Base-by-base conservation (phyloP, 2,329 filamentous ascomycete genomes). In the Fusarium dlaminii region DNA sequence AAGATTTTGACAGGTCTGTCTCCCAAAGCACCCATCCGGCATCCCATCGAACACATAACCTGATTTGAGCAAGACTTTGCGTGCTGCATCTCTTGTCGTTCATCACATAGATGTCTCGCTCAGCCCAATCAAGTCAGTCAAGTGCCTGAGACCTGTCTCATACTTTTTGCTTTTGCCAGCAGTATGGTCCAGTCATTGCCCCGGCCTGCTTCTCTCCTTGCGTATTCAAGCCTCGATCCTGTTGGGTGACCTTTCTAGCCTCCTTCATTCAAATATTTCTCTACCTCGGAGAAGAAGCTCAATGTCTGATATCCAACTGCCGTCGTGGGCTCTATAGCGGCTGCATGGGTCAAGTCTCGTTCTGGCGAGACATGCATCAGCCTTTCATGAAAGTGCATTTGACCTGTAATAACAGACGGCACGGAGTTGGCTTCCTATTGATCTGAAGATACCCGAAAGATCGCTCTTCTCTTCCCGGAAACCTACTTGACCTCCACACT, bases 281-380 rank as follows among this genome's bases (percentile, higher is more conserved):
- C 68, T 63, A 72, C 72, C 39, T 68, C 67, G 48, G 56, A 40
- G 59, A 55, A 48, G 34, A 37, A 36, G 30, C 18, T 52, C 66
- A 52, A 59, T 72, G 43, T 30, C 43, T 59, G 32, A 22, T 46
- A 46, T 43, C 42, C 48, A 20, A 42, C 54, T 55, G 39, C 54
- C 57, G 46, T 56, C 43, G 61, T 66, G 57, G 40, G 34, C 65
- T 65, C 55, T 66, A 49, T 69, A 68, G 64, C 66, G 56, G 55
- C 65, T 68, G 62, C 63, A 56, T 54, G 45, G 54, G 48, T 30
- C 43, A 42, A 51, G 54, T 63, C 58, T 54, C 42, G 52, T 63
- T 70, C n/a, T 63, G 59, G 58, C 58, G 65, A 77, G 74, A 78
- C 75, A 77, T 75, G 65, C 75, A 49, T 65, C 65, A 61, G 55